Percentiles rank a stretch among this genome's conserved stretches.
These are phyloP conservation scores for Phragmites australis DNA, from an alignment of 176 grass and related monocot species.

Conservation along the genomic window DNA sequence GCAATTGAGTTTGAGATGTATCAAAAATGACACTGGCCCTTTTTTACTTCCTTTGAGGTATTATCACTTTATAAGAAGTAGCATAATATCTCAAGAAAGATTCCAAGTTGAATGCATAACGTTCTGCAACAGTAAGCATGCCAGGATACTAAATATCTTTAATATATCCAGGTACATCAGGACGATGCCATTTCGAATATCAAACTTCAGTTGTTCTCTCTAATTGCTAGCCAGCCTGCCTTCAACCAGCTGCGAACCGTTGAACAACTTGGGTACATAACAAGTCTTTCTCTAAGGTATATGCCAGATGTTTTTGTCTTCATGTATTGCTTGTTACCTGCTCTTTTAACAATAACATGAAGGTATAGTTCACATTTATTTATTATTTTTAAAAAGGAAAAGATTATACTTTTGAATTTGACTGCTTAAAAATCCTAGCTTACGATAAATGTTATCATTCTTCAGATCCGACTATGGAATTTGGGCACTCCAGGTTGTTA, in stretches of 20 bases:
- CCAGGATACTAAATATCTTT: constrained; percentile 35
- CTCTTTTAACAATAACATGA: constrained; percentile 18
- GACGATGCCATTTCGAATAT: constrained; percentile 71
- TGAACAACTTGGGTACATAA: constrained; percentile 96
- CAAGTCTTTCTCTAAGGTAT: constrained; percentile 70
- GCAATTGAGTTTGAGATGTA: neutral
- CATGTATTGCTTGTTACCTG: constrained; percentile 23
- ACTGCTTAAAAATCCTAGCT: constrained; percentile 9
- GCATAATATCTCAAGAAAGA: neutral
- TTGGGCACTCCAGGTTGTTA: constrained; percentile 60
- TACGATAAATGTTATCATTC: neutral
- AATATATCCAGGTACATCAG: constrained; percentile 70
- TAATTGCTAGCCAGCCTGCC: constrained; percentile 76
- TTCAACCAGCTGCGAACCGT: constrained; percentile 87
- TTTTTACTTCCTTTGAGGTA: neutral
- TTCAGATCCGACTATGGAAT: constrained; percentile 70
- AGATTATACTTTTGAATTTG: neutral
- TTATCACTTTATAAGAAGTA: too few species aligned
- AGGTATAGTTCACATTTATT: neutral
- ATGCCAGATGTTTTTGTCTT: neutral
- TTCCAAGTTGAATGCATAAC: neutral
- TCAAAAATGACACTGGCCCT: neutral
- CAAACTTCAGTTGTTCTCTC: constrained; percentile 73
- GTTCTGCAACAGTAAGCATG: neutral
- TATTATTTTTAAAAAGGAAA: neutral